Conservation (phyloP, 2,329 filamentous ascomycete species). For the Purpureocillium takamizusanense region DNA sequence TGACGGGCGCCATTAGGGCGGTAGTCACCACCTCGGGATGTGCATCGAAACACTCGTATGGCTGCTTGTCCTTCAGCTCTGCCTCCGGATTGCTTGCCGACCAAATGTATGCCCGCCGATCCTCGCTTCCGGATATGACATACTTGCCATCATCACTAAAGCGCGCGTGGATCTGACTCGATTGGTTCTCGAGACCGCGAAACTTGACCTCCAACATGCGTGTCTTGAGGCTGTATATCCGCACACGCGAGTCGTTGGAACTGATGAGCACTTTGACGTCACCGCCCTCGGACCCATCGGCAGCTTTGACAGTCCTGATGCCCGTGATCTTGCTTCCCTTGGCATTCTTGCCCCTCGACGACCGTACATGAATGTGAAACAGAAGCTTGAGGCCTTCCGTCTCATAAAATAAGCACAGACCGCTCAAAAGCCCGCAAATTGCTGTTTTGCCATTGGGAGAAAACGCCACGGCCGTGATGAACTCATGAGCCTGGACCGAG, state of each 20-base stretch:
- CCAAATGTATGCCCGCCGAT: conserved; percentile 87
- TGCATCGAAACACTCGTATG: conserved; percentile 84
- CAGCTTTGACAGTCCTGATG: conserved; percentile 64
- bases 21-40: conserved; percentile 82
- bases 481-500: conserved; percentile 66
- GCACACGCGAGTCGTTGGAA: conserved; percentile 87
- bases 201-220: conserved; percentile 83
- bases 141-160: conserved; percentile 83
- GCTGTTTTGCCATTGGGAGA: conserved; percentile 84
- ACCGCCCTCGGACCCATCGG: conserved; percentile 36
- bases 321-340: conserved; percentile 97
- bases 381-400: conserved; percentile 81
- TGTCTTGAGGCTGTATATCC: conserved; percentile 81
- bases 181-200: conserved; percentile 81
- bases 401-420: conserved; percentile 82
- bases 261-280: conserved; percentile 82
- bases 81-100: conserved; percentile 41
- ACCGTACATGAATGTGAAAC: conserved; percentile 87
- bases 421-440: conserved; percentile 80
- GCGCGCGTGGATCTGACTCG: conserved; percentile 80
- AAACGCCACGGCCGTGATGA: conserved; percentile 91
- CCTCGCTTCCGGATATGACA: conserved; percentile 88
- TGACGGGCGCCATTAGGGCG: conserved; percentile 75
- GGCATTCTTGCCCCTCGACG: conserved; percentile 82
- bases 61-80: conserved; percentile 68